phyloP scores from a whole-genome alignment of 371 early-diverging fungal genomes.

The Dentiscutata heterogama region DNA sequence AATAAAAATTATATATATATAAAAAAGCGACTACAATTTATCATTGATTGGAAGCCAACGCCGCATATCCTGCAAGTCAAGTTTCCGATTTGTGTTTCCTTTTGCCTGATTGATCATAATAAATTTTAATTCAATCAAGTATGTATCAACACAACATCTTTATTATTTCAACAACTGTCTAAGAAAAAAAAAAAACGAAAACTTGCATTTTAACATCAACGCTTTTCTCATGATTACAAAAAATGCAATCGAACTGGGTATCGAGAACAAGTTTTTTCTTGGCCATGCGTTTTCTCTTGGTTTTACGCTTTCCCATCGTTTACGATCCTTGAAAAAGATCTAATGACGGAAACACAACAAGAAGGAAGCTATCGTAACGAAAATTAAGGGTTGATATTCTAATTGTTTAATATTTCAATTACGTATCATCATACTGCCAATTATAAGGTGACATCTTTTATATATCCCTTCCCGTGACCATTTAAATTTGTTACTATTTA shows the following conservation, averaged over 20 bases:
- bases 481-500: no score
- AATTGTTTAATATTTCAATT: no score
- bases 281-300: constrained; percentile 77
- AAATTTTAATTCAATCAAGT: not conserved
- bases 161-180: not conserved
- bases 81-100: constrained; percentile 67
- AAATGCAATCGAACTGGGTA: constrained; percentile 88
- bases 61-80: constrained; percentile 82
- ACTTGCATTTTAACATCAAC: constrained; percentile 82
- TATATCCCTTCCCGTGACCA: no score
- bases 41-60: constrained; percentile 71
- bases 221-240: constrained; percentile 90
- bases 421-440: no score
- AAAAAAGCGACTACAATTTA: constrained; percentile 69
- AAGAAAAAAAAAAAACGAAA: not conserved
- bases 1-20: not conserved
- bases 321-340: no score
- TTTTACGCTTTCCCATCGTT: constrained; percentile 90
- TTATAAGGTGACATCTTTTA: no score
- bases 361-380: no score
- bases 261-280: constrained; percentile 80
- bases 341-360: no score
- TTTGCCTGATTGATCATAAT: constrained; percentile 52
- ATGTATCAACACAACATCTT: not conserved
- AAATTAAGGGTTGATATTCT: no score